These are phyloP conservation scores for Neurospora sp. DNA, from an alignment of 2,329 filamentous ascomycete genomes.

Conservation along the genomic window DNA sequence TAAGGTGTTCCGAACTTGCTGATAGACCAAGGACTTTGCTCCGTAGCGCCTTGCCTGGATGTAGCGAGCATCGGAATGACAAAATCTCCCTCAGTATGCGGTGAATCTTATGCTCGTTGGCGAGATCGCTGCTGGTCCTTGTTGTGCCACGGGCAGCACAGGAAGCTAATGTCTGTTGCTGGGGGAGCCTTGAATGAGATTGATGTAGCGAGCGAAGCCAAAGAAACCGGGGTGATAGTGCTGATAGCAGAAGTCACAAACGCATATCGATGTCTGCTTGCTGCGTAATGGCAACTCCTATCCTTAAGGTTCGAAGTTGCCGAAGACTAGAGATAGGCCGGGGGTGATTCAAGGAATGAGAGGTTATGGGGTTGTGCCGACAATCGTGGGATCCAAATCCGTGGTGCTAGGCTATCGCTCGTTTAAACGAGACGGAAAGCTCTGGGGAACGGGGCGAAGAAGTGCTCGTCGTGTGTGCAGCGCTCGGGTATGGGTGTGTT, in stretches of 20 bases:
- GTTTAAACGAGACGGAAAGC: constrained; percentile 13
- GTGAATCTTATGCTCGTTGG: background rate
- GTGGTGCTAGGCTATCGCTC: background rate
- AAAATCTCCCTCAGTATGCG: background rate
- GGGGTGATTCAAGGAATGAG: background rate
- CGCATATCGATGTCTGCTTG: constrained; percentile 9
- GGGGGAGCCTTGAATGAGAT: background rate
- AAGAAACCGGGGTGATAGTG: constrained; percentile 4
- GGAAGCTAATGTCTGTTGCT: background rate
- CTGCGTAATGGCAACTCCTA: background rate
- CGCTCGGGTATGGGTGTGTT: constrained; percentile 11
- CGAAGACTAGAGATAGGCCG: constrained; percentile 7
- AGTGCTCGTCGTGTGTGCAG: constrained; percentile 6
- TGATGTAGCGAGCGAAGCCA: constrained; percentile 9
- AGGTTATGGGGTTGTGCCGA: background rate
- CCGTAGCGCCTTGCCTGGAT: constrained; percentile 41
- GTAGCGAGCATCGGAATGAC: constrained; percentile 42
- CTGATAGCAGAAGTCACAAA: constrained; percentile 9
- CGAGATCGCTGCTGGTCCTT: constrained; percentile 4
- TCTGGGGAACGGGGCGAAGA: constrained; percentile 4
- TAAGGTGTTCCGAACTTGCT: constrained; percentile 40
- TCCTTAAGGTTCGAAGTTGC: background rate
- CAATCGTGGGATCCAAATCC: background rate
- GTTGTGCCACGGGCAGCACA: constrained; percentile 6
- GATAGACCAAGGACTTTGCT: constrained; percentile 45